A percentile compares a stretch with the other conserved stretches of the same genome.
Evolutionary conservation across 305 asterid genomes (phyloP).

Genomic region (Fraxinus baroniana): DNA sequence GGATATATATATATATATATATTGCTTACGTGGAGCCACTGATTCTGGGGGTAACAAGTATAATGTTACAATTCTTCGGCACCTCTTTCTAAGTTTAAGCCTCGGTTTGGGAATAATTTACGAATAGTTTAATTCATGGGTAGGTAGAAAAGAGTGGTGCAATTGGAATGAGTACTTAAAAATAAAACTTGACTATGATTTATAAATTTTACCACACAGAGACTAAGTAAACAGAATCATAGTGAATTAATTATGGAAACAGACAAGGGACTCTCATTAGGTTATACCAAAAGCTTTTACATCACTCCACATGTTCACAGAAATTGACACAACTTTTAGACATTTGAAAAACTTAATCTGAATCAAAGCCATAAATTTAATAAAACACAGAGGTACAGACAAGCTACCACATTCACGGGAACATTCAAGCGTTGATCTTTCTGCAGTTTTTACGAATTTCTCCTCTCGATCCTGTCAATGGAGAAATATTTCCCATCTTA

Average conservation of each 20-base stretch:
- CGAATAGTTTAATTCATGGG: no score
- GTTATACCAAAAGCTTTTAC: background rate
- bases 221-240: background rate
- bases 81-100: no score
- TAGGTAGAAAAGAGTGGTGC: no score
- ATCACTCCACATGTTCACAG: background rate
- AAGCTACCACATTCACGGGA: background rate
- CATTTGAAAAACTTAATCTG: background rate
- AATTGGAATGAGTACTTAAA: no score
- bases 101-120: no score
- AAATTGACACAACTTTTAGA: background rate
- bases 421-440: constrained; percentile 15
- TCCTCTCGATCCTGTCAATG: constrained; percentile 34
- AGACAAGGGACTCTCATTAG: background rate
- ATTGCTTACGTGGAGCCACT: no score
- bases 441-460: constrained; percentile 45
- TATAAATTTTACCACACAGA: no score
- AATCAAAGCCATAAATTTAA: background rate
- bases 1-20: no score
- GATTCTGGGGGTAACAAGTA: no score
- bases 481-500: constrained; percentile 41
- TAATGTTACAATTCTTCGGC: no score
- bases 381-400: background rate
- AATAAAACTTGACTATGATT: no score
- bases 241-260: background rate